phyloP scores from a whole-genome alignment of 441 rosid species.

The Gossypium trilobum region DNA sequence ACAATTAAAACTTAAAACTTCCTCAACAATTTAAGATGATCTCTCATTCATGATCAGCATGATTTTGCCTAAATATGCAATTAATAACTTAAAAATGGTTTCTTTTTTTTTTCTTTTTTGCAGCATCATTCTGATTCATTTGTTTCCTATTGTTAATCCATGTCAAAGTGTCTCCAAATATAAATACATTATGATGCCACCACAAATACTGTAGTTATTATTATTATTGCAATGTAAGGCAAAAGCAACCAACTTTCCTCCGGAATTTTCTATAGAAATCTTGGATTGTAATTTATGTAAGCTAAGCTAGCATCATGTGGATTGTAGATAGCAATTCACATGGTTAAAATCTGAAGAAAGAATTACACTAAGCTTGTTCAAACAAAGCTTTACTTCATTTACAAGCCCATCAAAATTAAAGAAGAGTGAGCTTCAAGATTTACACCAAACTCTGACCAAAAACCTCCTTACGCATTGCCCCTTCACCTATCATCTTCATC shows the following conservation, averaged over 20 bases:
- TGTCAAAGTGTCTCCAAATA: neutral
- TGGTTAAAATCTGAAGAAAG: neutral
- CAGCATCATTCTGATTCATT: no score
- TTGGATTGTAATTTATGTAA: slow-evolving; percentile 34
- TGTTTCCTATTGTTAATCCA: no score
- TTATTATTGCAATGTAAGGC: slow-evolving; percentile 28
- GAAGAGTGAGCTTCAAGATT: slow-evolving; percentile 21
- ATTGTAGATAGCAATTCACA: neutral
- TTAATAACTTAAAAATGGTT: no score
- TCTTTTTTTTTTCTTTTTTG: no score
- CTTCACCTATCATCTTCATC: neutral
- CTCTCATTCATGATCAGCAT: no score
- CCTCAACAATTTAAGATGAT: no score
- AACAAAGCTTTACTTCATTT: slow-evolving; percentile 13
- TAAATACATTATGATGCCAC: neutral
- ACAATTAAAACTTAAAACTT: no score
- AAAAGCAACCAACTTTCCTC: slow-evolving; percentile 23
- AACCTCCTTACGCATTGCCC: neutral
- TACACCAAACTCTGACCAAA: neutral
- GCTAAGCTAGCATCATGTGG: slow-evolving; percentile 17
- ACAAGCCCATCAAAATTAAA: slow-evolving; percentile 8
- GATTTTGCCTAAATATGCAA: no score
- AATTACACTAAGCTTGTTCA: slow-evolving; percentile 7
- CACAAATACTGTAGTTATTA: neutral
- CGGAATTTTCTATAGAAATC: slow-evolving; percentile 6